phyloP scores from a whole-genome alignment of 2,329 filamentous ascomycete genomes.

The Magnaporthiopsis incrustans region DNA sequence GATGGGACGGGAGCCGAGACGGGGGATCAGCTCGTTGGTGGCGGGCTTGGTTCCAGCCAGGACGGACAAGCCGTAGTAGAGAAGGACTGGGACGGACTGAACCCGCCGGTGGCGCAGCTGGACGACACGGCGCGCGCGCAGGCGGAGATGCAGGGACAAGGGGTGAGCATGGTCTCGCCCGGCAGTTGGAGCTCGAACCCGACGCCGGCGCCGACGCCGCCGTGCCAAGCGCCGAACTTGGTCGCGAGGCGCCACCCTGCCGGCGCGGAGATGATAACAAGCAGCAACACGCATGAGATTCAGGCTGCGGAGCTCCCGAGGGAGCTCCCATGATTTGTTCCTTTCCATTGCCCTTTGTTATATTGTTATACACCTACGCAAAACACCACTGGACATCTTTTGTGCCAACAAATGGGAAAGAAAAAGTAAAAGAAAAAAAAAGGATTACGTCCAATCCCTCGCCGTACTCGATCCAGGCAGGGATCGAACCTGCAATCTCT shows the following conservation, averaged over 20 bases:
- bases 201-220: background rate
- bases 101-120: background rate
- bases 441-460: background rate
- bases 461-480: conserved; percentile 15
- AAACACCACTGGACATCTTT: too few relatives aligned
- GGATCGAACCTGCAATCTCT: conserved; percentile 29
- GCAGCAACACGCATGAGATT: background rate
- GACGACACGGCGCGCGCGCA: background rate
- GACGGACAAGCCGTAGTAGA: too few relatives aligned
- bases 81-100: background rate
- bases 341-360: background rate
- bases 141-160: background rate
- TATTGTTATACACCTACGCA: too few relatives aligned
- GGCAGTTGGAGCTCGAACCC: background rate
- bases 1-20: background rate
- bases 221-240: background rate
- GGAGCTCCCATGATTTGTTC: background rate
- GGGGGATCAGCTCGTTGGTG: too few relatives aligned
- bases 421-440: background rate
- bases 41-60: too few relatives aligned
- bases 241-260: too few relatives aligned
- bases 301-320: background rate
- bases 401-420: background rate
- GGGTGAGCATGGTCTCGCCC: background rate
- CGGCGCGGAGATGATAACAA: background rate